Evolutionary conservation across 1,139 yeast species (phyloP).

Genomic region (Suhomyces bokatorum): DNA sequence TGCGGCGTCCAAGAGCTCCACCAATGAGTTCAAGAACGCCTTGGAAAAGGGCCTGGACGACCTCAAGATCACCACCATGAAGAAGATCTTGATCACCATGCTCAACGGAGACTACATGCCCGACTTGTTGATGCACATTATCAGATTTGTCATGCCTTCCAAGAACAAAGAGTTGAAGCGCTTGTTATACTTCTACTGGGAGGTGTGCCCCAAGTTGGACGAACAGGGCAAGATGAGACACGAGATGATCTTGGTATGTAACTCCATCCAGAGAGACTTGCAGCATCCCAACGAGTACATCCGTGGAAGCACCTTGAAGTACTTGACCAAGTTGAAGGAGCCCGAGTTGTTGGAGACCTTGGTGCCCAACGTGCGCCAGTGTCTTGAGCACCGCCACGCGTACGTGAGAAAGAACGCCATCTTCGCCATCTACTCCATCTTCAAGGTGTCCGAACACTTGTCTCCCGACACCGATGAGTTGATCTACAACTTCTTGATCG

Average conservation of each 20-base stretch:
- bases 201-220: constrained; percentile 90
- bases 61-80: constrained; percentile 87
- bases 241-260: constrained; percentile 98
- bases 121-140: constrained; percentile 94
- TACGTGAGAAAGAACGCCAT: constrained; percentile 97
- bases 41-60: constrained; percentile 92
- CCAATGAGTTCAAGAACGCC: constrained; percentile 72
- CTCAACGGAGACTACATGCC: constrained; percentile 93
- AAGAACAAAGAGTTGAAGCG: constrained; percentile 88
- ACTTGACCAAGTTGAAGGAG: constrained; percentile 86
- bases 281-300: constrained; percentile 98
- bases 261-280: constrained; percentile 94
- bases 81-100: constrained; percentile 79
- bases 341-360: constrained; percentile 93
- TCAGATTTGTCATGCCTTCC: constrained; percentile 96
- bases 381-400: constrained; percentile 95
- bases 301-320: constrained; percentile 92
- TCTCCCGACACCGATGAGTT: constrained; percentile 94
- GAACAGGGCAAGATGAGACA: constrained; percentile 89
- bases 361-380: constrained; percentile 87
- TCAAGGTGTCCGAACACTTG: constrained; percentile 78
- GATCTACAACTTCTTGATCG: constrained; percentile 67
- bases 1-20: constrained; percentile 68
- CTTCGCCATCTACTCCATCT: constrained; percentile 83
- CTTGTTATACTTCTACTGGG: constrained; percentile 95